Evolutionary conservation across 306 rosid genomes (phyloP).

Genomic region (Quercus mongolica): DNA sequence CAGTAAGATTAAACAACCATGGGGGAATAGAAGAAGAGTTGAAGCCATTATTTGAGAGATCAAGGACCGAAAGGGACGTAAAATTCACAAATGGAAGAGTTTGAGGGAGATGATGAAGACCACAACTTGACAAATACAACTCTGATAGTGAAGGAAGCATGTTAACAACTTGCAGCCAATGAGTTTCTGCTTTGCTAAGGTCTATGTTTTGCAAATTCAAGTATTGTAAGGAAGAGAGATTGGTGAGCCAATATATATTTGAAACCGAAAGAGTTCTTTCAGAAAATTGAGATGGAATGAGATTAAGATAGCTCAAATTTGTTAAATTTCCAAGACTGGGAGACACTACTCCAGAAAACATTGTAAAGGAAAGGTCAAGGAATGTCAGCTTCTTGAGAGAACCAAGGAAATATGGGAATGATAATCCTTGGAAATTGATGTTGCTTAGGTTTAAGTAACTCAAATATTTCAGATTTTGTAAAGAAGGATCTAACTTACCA

Average conservation of each 20-base stretch:
- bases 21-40: not conserved
- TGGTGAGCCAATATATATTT: not conserved
- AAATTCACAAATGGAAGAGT: not conserved
- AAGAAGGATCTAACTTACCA: no score
- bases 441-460: constrained; percentile 6
- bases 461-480: not conserved
- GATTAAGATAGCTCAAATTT: not conserved
- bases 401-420: not conserved
- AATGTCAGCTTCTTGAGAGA: not conserved
- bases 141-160: not conserved
- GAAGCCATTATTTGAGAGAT: not conserved
- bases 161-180: not conserved
- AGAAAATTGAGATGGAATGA: not conserved
- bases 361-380: not conserved
- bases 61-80: not conserved
- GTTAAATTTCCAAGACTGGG: not conserved
- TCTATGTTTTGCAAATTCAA: not conserved
- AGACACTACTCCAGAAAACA: not conserved
- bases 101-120: not conserved
- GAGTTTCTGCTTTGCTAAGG: not conserved
- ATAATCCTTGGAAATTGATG: not conserved
- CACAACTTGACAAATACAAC: not conserved
- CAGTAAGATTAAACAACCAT: not conserved
- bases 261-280: not conserved
- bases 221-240: not conserved